Evolutionary conservation across 2,329 filamentous ascomycete genomes (phyloP).

Genomic region (Penicillium sp.): DNA sequence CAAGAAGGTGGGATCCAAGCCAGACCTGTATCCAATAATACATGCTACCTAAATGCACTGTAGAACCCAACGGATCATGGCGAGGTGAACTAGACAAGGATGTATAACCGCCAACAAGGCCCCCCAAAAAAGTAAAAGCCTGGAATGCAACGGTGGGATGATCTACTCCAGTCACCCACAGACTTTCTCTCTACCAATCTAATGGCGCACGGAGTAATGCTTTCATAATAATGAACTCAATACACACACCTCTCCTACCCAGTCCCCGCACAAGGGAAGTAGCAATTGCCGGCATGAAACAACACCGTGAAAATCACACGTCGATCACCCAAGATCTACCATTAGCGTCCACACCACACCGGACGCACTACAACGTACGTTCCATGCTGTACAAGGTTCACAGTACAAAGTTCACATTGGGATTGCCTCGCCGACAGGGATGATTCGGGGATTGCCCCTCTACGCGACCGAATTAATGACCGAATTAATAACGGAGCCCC

Average conservation of each 20-base stretch:
- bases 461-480: not conserved
- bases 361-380: not conserved
- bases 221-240: not conserved
- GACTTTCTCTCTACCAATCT: not conserved
- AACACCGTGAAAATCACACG: not conserved
- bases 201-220: not conserved
- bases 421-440: not conserved
- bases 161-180: conserved; percentile 11
- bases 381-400: not conserved
- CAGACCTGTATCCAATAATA: not conserved
- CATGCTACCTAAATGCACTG: not conserved
- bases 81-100: not conserved
- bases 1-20: not conserved
- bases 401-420: not conserved
- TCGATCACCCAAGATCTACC: conserved; percentile 21
- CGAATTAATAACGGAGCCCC: not conserved
- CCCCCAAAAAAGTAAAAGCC: not conserved
- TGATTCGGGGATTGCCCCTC: not conserved
- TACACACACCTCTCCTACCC: not conserved
- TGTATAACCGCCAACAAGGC: not conserved
- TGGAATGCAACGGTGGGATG: conserved; percentile 23
- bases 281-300: conserved; percentile 13
- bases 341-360: conserved; percentile 6
- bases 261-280: conserved; percentile 11
- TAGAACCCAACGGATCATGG: not conserved